Percentiles rank a stretch among this genome's conserved stretches.
phyloP scores from a whole-genome alignment of 2,329 filamentous ascomycete species.

The Fusarium verticillioides region DNA sequence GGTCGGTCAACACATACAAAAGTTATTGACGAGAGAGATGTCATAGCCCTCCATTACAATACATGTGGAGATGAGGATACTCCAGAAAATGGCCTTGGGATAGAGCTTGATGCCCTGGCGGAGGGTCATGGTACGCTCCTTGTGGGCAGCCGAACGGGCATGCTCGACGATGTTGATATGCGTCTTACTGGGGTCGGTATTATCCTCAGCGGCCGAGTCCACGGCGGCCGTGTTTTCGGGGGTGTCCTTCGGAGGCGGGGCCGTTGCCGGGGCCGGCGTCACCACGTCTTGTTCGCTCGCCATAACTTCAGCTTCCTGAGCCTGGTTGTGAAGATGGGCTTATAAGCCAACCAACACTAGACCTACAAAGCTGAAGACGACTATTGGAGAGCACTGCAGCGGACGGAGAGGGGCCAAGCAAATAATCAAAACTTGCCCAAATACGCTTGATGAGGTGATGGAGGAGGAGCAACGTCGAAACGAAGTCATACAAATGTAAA shows the following conservation, averaged over 20 bases:
- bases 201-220: constrained; percentile 20
- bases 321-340: background rate
- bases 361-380: background rate
- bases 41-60: constrained; percentile 42
- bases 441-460: background rate
- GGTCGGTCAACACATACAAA: constrained; percentile 24
- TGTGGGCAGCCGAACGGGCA: constrained; percentile 37
- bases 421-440: background rate
- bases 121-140: constrained; percentile 40
- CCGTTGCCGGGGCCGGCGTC: constrained; percentile 19
- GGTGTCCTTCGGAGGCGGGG: constrained; percentile 29
- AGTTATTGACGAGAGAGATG: constrained; percentile 39
- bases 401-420: background rate
- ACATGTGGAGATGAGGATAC: constrained; percentile 39
- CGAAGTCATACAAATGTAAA: constrained; percentile 1
- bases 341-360: background rate
- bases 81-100: constrained; percentile 39
- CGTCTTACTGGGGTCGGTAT: constrained; percentile 23
- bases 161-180: constrained; percentile 36
- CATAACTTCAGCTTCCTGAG: constrained; percentile 27
- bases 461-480: background rate
- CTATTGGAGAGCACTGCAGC: background rate
- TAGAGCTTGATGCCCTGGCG: constrained; percentile 39
- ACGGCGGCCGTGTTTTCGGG: constrained; percentile 32
- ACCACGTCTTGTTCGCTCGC: constrained; percentile 32